phyloP scores from a whole-genome alignment of 768 basidiomycete species.

The Lactarius sp. region DNA sequence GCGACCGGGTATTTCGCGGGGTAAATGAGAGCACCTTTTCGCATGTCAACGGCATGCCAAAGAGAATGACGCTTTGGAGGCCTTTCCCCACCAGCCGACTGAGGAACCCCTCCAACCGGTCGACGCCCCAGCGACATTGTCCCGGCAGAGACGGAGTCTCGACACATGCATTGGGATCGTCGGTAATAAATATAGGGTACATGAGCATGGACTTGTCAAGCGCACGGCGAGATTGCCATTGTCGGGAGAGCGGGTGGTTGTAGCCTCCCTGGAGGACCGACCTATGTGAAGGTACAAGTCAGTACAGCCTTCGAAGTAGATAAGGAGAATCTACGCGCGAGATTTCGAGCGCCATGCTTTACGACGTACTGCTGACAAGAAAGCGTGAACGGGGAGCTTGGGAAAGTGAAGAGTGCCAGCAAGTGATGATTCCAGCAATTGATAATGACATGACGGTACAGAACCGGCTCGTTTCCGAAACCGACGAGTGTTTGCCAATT shows the following conservation, averaged over 20 bases:
- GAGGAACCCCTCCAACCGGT: conserved; percentile 83
- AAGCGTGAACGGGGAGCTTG: background rate
- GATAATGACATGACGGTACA: too few species aligned
- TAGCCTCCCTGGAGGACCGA: conserved; percentile 91
- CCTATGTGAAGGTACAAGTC: conserved; percentile 32
- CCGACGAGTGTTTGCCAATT: too few species aligned
- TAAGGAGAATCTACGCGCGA: conserved; percentile 13
- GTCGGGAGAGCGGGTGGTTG: conserved; percentile 82
- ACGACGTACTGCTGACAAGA: background rate
- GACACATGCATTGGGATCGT: conserved; percentile 82
- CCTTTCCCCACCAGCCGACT: conserved; percentile 87
- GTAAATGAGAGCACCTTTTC: conserved; percentile 50
- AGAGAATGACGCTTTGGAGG: conserved; percentile 86
- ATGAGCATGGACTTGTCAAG: conserved; percentile 93
- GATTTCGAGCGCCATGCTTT: conserved; percentile 21
- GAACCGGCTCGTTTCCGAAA: too few species aligned
- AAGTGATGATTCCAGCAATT: too few species aligned
- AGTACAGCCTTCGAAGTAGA: background rate
- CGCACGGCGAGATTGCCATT: conserved; percentile 78
- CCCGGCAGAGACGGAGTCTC: conserved; percentile 76
- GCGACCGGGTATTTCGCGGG: too few species aligned
- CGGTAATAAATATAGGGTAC: conserved; percentile 98
- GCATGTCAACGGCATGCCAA: conserved; percentile 84
- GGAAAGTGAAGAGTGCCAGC: too few species aligned
- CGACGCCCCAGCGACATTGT: conserved; percentile 93